Conservation (phyloP, 192 early-diverging fungal genomes). For the Coemansia sp. region DNA sequence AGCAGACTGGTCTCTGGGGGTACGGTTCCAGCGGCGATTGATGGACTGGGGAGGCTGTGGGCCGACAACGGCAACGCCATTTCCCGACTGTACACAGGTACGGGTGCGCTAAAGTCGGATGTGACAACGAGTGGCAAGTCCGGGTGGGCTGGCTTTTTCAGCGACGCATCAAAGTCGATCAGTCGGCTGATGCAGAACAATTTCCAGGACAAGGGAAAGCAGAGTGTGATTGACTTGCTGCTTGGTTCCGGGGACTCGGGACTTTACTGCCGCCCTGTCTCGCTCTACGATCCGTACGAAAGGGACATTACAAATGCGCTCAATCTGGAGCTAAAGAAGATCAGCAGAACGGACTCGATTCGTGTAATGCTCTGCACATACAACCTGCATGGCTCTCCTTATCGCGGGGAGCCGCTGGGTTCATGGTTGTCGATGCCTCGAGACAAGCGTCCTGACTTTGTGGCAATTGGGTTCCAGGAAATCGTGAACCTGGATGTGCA, state of each 20-base stretch:
- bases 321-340: constrained; percentile 27
- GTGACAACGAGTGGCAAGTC: constrained; percentile 88
- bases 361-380: constrained; percentile 83
- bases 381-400: constrained; percentile 85
- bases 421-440: constrained; percentile 51
- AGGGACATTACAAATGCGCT: constrained; percentile 27
- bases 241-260: constrained; percentile 62
- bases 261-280: constrained; percentile 33
- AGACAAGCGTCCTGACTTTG: constrained; percentile 67
- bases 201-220: constrained; percentile 92
- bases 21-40: constrained; percentile 27
- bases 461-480: constrained; percentile 92
- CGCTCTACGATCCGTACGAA: constrained; percentile 44
- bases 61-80: constrained; percentile 89
- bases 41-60: constrained; percentile 69
- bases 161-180: constrained; percentile 91
- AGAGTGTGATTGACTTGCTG: constrained; percentile 88
- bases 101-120: constrained; percentile 90
- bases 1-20: constrained; percentile 10
- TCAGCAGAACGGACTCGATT: constrained; percentile 52
- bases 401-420: constrained; percentile 59
- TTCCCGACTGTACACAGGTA: constrained; percentile 93
- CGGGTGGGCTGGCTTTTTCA: constrained; percentile 67
- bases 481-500: constrained; percentile 86
- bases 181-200: constrained; percentile 95